phyloP scores from a whole-genome alignment of 179 eudicot genomes.

The Corrigiola litoralis region DNA sequence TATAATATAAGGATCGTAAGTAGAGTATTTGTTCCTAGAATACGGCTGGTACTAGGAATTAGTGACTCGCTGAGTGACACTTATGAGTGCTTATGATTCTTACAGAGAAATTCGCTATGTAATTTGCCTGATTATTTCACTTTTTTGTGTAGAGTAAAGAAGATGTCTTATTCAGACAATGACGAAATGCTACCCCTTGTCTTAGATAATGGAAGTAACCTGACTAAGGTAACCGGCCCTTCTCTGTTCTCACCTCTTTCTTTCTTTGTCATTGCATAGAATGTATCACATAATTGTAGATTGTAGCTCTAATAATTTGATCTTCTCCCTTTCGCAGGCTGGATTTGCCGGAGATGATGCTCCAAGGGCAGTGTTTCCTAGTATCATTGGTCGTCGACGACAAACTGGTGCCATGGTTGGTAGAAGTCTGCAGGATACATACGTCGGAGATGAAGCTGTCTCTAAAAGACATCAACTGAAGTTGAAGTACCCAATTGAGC shows the following conservation, averaged over 20 bases:
- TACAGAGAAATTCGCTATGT: too few relatives aligned
- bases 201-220: conserved; percentile 26
- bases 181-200: conserved; percentile 51
- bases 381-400: conserved; percentile 68
- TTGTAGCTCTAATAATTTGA: neutral
- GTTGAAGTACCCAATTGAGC: conserved; percentile 74
- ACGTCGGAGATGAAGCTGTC: conserved; percentile 77
- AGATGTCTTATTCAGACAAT: too few relatives aligned
- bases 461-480: conserved; percentile 69
- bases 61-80: too few relatives aligned
- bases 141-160: too few relatives aligned
- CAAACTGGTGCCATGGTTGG: conserved; percentile 75
- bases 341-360: conserved; percentile 88
- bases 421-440: conserved; percentile 77
- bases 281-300: neutral
- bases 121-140: too few relatives aligned
- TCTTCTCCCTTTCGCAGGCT: conserved; percentile 31
- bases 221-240: conserved; percentile 17
- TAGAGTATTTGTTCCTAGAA: too few relatives aligned
- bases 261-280: neutral
- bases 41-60: too few relatives aligned
- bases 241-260: too few relatives aligned
- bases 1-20: too few relatives aligned
- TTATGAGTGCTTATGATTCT: too few relatives aligned
- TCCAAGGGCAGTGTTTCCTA: conserved; percentile 73